phyloP scores from a whole-genome alignment of 2,329 filamentous ascomycete species.

The Xylariaceae sp. region DNA sequence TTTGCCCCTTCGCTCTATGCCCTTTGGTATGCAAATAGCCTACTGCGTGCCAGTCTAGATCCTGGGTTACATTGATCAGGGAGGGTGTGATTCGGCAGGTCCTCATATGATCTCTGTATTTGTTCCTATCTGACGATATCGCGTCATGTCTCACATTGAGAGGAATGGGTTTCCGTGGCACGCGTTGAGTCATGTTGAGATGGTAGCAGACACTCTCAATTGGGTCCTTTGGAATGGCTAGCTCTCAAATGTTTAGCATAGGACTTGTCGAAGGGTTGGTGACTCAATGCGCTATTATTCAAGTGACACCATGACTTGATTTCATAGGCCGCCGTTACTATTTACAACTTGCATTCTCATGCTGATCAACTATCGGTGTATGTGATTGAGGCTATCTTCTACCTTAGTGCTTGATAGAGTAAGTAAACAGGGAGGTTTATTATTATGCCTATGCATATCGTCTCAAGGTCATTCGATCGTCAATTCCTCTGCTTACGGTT shows the following conservation, averaged over 20 bases:
- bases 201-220: neutral
- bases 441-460: neutral
- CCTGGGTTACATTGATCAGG: too few species aligned
- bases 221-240: neutral
- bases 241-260: neutral
- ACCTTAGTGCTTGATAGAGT: too few species aligned
- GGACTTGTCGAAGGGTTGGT: too few species aligned
- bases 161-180: neutral
- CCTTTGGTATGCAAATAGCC: too few species aligned
- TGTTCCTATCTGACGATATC: neutral
- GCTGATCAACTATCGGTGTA: too few species aligned
- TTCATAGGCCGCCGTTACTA: neutral
- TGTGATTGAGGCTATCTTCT: too few species aligned
- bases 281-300: neutral
- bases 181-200: neutral
- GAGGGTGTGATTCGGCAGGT: too few species aligned
- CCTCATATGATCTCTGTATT: neutral
- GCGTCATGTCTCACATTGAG: slow-evolving; percentile 5
- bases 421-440: neutral
- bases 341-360: too few species aligned
- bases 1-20: too few species aligned
- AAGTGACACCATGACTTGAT: neutral
- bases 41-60: too few species aligned
- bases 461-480: neutral
- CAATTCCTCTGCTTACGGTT: neutral